Conservation (phyloP, 306 rosid genomes). For the Crataegus laevigata region DNA sequence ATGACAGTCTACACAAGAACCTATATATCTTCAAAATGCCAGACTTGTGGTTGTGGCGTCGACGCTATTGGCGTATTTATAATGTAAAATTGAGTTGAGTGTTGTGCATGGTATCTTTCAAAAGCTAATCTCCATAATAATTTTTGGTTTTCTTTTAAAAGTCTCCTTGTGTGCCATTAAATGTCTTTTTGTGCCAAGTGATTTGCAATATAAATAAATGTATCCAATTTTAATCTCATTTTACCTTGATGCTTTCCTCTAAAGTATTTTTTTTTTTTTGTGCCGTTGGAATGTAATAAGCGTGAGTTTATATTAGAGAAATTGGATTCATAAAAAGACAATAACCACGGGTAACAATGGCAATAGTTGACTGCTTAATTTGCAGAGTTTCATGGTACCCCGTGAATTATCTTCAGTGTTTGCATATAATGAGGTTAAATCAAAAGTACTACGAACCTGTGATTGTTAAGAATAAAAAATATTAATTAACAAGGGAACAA, state of each 20-base stretch:
- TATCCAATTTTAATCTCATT: too few relatives aligned
- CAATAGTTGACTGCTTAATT: neutral
- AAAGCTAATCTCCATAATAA: neutral
- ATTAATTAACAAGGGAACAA: neutral
- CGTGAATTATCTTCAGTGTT: neutral
- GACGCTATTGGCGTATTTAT: neutral
- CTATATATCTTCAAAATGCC: neutral
- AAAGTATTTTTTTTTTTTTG: neutral
- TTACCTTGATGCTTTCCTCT: neutral
- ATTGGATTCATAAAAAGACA: neutral
- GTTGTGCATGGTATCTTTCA: neutral
- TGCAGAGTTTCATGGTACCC: neutral
- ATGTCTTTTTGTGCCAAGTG: neutral
- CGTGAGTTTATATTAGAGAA: neutral
- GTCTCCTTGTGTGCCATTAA: too few relatives aligned
- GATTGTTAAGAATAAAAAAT: neutral
- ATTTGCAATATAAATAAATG: too few relatives aligned
- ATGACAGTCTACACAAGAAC: neutral
- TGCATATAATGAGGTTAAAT: neutral
- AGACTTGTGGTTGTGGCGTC: neutral
- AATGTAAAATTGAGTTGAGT: neutral
- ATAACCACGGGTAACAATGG: neutral
- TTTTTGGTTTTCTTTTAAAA: neutral
- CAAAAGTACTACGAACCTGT: neutral
- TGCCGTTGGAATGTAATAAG: neutral